phyloP scores from a whole-genome alignment of 768 basidiomycete species.

The Mrakia hoshinonis region DNA sequence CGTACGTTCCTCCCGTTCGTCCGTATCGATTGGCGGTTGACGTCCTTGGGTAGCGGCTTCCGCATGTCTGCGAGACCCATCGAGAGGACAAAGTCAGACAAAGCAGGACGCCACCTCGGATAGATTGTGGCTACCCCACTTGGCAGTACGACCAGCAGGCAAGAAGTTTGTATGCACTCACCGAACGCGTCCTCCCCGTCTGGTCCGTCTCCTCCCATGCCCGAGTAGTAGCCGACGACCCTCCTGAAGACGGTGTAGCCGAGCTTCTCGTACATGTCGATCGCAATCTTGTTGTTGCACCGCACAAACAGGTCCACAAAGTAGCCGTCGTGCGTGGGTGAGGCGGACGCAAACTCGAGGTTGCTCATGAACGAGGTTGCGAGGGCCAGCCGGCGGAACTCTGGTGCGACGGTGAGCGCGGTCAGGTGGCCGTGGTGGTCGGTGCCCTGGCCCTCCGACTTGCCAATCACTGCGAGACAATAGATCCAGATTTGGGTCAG shows the following conservation, averaged over 20 bases:
- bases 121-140: too few relatives aligned
- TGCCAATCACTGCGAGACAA: constrained; percentile 65
- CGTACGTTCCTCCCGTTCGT: constrained; percentile 42
- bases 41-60: constrained; percentile 44
- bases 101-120: too few relatives aligned
- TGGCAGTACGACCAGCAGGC: too few relatives aligned
- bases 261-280: constrained; percentile 81
- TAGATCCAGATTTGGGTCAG: neutral
- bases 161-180: constrained; percentile 45
- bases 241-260: constrained; percentile 88
- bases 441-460: constrained; percentile 64
- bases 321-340: constrained; percentile 61
- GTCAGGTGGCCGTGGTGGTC: constrained; percentile 81
- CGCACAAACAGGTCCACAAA: constrained; percentile 84
- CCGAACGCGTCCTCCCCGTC: constrained; percentile 89
- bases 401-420: constrained; percentile 85
- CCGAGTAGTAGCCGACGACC: constrained; percentile 82
- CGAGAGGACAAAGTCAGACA: neutral
- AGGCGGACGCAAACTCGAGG: constrained; percentile 58
- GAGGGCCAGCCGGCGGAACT: constrained; percentile 78
- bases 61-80: constrained; percentile 45
- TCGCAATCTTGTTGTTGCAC: constrained; percentile 73
- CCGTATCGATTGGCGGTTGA: constrained; percentile 39
- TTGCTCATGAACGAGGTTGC: constrained; percentile 77
- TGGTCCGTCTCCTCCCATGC: constrained; percentile 61